Evolutionary conservation across 352 stramenopile species (phyloP).

Genomic region (Saprolegnia parasitica): DNA sequence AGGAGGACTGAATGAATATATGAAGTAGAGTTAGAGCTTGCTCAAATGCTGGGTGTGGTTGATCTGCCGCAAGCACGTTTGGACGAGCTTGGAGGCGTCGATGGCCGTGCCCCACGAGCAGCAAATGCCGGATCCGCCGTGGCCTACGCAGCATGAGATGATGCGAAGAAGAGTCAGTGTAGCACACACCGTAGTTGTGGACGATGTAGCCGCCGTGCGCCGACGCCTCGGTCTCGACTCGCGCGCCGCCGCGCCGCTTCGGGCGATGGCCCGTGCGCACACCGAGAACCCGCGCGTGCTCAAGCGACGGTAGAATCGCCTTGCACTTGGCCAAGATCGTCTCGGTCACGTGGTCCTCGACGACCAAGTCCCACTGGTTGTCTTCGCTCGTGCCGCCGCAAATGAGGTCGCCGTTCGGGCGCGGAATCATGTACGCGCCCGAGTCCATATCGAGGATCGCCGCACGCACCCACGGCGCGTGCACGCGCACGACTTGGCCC

Average conservation of each 20-base stretch:
- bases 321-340: slow-evolving; percentile 20
- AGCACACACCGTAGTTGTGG: slow-evolving; percentile 29
- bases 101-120: slow-evolving; percentile 27
- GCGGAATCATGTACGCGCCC: slow-evolving; percentile 31
- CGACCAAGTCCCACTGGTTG: slow-evolving; percentile 10
- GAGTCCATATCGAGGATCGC: slow-evolving; percentile 26
- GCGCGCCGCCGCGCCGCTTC: slow-evolving; percentile 24
- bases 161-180: neutral
- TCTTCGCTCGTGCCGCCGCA: slow-evolving; percentile 29
- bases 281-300: slow-evolving; percentile 4
- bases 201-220: slow-evolving; percentile 15
- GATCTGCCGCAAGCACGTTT: neutral
- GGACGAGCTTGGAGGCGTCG: slow-evolving; percentile 24
- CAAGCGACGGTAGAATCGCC: slow-evolving; percentile 18
- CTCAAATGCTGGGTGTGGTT: neutral
- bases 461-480: slow-evolving; percentile 27
- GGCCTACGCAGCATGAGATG: slow-evolving; percentile 17
- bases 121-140: slow-evolving; percentile 29
- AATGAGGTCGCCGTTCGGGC: slow-evolving; percentile 27
- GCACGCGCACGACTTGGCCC: slow-evolving; percentile 26
- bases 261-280: slow-evolving; percentile 21
- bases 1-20: neutral
- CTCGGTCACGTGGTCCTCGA: slow-evolving; percentile 18
- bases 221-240: slow-evolving; percentile 18
- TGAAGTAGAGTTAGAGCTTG: slow-evolving; percentile 18